Evolutionary conservation across 257 asterid species (phyloP).

Genomic region (Striga asiatica): DNA sequence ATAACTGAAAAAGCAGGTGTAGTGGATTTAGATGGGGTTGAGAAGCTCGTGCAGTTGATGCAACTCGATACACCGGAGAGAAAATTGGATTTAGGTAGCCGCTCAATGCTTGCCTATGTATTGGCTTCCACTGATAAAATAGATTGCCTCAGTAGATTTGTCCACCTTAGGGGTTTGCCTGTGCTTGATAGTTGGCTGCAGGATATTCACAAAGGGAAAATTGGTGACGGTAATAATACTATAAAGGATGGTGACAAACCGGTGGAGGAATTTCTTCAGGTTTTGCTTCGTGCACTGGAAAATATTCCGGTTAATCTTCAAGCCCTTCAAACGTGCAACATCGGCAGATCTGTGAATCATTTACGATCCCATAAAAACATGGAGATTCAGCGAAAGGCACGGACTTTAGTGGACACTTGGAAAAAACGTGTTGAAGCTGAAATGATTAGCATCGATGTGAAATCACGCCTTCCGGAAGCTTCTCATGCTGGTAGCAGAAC

Average conservation of each 20-base stretch:
- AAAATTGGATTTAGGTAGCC: constrained; percentile 52
- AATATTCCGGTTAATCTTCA: constrained; percentile 84
- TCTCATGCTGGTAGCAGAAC: constrained; percentile 43
- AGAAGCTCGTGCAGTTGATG: constrained; percentile 75
- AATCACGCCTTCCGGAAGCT: constrained; percentile 59
- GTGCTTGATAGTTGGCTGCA: constrained; percentile 91
- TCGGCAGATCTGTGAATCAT: constrained; percentile 90
- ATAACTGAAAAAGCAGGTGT: constrained; percentile 71
- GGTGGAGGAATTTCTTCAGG: constrained; percentile 70
- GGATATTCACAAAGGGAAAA: constrained; percentile 68
- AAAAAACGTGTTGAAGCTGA: constrained; percentile 95
- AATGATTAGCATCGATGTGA: constrained; percentile 65
- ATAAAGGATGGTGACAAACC: constrained; percentile 48
- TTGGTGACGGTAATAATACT: constrained; percentile 34
- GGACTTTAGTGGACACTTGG: constrained; percentile 85
- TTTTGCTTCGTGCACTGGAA: constrained; percentile 81
- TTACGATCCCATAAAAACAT: constrained; percentile 67
- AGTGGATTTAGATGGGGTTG: constrained; percentile 64
- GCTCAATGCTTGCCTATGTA: constrained; percentile 64
- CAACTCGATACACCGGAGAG: constrained; percentile 44
- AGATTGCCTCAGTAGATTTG: constrained; percentile 68
- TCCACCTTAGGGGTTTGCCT: constrained; percentile 63
- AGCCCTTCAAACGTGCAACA: constrained; percentile 81
- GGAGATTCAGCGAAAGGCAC: constrained; percentile 82
- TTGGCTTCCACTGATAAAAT: constrained; percentile 67